These are phyloP conservation scores for Chrysanthemum seticuspe DNA, from an alignment of 129 eudicot species.

Conservation along the genomic window DNA sequence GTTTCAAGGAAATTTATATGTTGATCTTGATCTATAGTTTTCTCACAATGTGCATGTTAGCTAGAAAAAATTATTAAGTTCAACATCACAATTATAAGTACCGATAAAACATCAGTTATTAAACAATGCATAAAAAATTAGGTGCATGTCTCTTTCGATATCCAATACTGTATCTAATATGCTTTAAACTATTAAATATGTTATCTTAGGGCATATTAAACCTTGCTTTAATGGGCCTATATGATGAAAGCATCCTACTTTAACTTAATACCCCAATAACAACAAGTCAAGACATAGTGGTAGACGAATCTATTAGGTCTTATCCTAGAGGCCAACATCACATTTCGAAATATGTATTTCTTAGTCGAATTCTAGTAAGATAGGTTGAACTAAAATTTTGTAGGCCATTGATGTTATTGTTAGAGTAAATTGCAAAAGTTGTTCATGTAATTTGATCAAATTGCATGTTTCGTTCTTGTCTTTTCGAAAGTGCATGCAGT, in stretches of 20 bases:
- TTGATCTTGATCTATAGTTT: neutral
- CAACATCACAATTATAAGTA: neutral
- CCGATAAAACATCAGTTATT: neutral
- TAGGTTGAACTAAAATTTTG: constrained; percentile 3
- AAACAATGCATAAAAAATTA: neutral
- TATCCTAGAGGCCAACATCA: constrained; percentile 11
- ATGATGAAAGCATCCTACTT: constrained; percentile 29
- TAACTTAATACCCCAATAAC: constrained; percentile 34
- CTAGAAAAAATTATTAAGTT: too few relatives aligned
- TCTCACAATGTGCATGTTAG: too few relatives aligned
- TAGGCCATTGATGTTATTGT: neutral
- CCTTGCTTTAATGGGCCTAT: constrained; percentile 30
- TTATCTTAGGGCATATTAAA: constrained; percentile 29
- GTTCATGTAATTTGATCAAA: too few relatives aligned
- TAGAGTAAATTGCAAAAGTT: neutral
- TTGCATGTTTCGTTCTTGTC: too few relatives aligned
- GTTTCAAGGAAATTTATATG: neutral
- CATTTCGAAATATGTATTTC: neutral
- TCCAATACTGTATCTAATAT: constrained; percentile 31
- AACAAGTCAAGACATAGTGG: constrained; percentile 27
- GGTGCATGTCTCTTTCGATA: constrained; percentile 35
- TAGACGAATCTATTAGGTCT: constrained; percentile 18
- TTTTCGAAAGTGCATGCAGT: too few relatives aligned
- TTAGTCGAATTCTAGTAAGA: neutral
- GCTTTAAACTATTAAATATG: constrained; percentile 26